These are phyloP conservation scores for Hemisphaericaspora xylanilytica DNA, from an alignment of 1,139 yeast species.

Conservation along the genomic window DNA sequence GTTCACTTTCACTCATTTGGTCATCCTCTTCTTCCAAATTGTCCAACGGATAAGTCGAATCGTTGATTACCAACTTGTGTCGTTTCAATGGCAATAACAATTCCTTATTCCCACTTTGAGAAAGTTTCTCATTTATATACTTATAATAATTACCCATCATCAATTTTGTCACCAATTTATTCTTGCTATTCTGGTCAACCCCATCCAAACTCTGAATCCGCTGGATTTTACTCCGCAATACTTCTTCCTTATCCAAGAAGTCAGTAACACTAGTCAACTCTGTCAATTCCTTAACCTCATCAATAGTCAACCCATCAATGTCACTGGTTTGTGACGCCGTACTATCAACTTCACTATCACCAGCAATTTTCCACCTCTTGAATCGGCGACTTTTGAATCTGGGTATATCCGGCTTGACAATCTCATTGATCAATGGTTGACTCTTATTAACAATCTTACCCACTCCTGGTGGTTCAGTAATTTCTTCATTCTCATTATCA, in stretches of 20 bases:
- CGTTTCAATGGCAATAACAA: conserved; percentile 17
- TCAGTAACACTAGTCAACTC: conserved; percentile 45
- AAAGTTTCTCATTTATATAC: conserved; percentile 36
- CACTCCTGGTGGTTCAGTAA: conserved; percentile 58
- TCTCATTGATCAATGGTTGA: conserved; percentile 50
- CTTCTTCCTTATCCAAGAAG: conserved; percentile 44
- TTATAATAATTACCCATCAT: conserved; percentile 74
- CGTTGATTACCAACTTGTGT: conserved; percentile 20
- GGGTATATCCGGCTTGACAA: conserved; percentile 43
- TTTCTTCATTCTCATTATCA: conserved; percentile 15
- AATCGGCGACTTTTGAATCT: neutral
- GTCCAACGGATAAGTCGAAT: conserved; percentile 2
- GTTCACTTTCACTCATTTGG: conserved; percentile 19
- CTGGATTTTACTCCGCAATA: conserved; percentile 57
- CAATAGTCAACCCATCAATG: conserved; percentile 38
- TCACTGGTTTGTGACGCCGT: conserved; percentile 28
- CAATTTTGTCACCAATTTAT: conserved; percentile 62
- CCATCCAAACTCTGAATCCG: conserved; percentile 48
- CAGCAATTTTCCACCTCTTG: conserved; percentile 1
- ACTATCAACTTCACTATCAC: conserved; percentile 19
- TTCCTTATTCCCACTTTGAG: conserved; percentile 18
- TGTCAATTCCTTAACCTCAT: conserved; percentile 37
- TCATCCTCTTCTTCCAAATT: conserved; percentile 15
- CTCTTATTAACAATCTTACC: conserved; percentile 46
- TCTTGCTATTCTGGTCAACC: conserved; percentile 54